Percentiles rank a stretch among this genome's conserved stretches.
These are phyloP conservation scores for Chamaenerion angustifolium DNA, from an alignment of 345 rosid genomes.

Conservation along the genomic window DNA sequence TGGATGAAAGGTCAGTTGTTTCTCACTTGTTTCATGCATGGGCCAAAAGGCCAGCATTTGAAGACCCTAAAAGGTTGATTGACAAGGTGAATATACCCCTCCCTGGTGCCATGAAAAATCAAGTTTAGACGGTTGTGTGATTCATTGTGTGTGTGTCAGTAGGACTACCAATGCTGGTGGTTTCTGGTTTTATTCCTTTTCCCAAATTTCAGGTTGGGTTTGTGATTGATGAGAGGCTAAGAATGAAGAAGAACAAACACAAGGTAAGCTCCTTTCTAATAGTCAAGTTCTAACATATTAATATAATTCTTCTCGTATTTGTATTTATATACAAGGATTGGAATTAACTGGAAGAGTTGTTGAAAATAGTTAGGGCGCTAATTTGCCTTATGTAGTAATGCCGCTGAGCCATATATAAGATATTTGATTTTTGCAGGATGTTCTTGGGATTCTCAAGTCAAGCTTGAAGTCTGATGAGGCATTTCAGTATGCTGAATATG, in stretches of 20 bases:
- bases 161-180: too few relatives aligned
- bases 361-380: too few relatives aligned
- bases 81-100: constrained; percentile 37
- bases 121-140: too few relatives aligned
- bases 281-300: background rate
- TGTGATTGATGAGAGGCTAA: constrained; percentile 76
- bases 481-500: constrained; percentile 70
- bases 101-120: background rate
- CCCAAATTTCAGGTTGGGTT: constrained; percentile 48
- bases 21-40: constrained; percentile 87
- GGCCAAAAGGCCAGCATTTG: constrained; percentile 91
- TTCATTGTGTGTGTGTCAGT: too few relatives aligned
- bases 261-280: constrained; percentile 31
- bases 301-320: background rate
- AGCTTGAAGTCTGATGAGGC: constrained; percentile 59
- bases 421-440: constrained; percentile 35
- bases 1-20: constrained; percentile 65
- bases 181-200: background rate
- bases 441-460: constrained; percentile 49
- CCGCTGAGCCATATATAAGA: too few relatives aligned
- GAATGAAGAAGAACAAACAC: constrained; percentile 59
- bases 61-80: constrained; percentile 71
- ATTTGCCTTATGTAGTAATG: too few relatives aligned
- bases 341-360: too few relatives aligned
- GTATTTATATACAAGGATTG: too few relatives aligned